Evolutionary conservation across 495 filamentous ascomycete genomes (phyloP).

Genomic region (Penicillium taxi): DNA sequence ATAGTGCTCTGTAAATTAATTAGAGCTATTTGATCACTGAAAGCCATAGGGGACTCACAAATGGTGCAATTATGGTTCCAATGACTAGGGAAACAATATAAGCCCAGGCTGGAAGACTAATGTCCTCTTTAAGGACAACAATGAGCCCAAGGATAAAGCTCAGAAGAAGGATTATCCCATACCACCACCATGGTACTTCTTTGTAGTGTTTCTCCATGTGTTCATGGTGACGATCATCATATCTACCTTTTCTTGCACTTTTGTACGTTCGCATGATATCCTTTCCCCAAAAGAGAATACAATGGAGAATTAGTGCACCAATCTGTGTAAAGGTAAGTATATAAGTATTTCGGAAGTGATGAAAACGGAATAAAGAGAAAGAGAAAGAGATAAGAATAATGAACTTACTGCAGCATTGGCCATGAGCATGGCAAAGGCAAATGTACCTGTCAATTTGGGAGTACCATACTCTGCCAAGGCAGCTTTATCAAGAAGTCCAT

Average conservation of each 20-base stretch:
- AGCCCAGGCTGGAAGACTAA: constrained; percentile 47
- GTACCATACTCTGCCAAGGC: constrained; percentile 27
- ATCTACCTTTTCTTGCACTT: constrained; percentile 12
- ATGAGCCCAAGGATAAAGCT: constrained; percentile 37
- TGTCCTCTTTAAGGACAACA: constrained; percentile 35
- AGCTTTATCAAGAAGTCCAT: constrained; percentile 26
- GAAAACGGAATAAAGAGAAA: too few relatives aligned
- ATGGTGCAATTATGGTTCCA: constrained; percentile 20
- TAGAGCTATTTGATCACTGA: too few relatives aligned
- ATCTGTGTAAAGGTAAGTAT: constrained; percentile 13
- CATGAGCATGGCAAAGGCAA: constrained; percentile 27
- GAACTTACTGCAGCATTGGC: constrained; percentile 26
- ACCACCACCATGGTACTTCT: constrained; percentile 38
- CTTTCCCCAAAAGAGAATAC: constrained; percentile 22
- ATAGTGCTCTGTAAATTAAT: too few relatives aligned
- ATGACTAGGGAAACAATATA: constrained; percentile 37
- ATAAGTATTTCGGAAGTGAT: too few relatives aligned
- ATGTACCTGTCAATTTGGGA: constrained; percentile 37
- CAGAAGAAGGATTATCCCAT: constrained; percentile 21
- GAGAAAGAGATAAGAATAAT: too few relatives aligned
- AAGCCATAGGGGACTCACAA: too few relatives aligned
- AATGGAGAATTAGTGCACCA: constrained; percentile 22
- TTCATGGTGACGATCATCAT: constrained; percentile 39
- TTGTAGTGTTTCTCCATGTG: constrained; percentile 39
- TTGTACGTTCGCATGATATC: constrained; percentile 22